Conservation (phyloP, 2,329 filamentous ascomycete genomes). For the Erysiphe pulchra region DNA sequence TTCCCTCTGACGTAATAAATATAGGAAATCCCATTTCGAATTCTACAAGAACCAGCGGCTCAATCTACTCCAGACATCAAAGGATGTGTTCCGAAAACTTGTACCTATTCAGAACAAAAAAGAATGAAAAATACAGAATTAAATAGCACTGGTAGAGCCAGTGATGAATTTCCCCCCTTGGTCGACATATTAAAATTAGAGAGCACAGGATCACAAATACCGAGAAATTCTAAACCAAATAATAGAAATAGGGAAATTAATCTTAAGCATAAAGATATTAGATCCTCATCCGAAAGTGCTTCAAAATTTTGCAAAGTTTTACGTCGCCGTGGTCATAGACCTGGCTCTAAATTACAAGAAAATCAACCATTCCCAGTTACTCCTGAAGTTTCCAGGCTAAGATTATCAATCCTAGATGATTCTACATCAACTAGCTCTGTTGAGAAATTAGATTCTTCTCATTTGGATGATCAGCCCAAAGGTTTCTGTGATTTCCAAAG, state of each 20-base stretch:
- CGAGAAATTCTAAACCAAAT: not conserved
- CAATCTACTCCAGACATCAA: not conserved
- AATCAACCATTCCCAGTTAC: slow-evolving; percentile 21
- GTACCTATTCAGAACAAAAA: not conserved
- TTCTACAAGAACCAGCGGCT: not conserved
- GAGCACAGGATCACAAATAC: not conserved
- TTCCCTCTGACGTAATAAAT: not conserved
- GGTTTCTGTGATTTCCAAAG: slow-evolving; percentile 9
- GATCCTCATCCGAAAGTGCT: not conserved
- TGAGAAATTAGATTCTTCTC: not conserved
- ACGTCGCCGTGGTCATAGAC: slow-evolving; percentile 2
- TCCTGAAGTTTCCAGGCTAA: slow-evolving; percentile 23
- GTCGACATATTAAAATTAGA: not conserved
- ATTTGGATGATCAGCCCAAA: slow-evolving; percentile 18
- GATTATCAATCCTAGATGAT: not conserved
- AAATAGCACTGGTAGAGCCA: not conserved
- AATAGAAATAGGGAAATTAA: not conserved
- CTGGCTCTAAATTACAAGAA: slow-evolving; percentile 7
- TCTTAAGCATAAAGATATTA: not conserved
- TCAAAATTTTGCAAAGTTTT: not conserved
- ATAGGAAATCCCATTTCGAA: not conserved
- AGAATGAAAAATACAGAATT: not conserved
- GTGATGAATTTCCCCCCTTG: not conserved
- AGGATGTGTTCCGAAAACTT: not conserved
- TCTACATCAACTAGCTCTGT: not conserved